A percentile compares a stretch with the other conserved stretches of the same genome.
Conservation (phyloP, 768 basidiomycete species). For the Neoboletus subvelutipes region DNA sequence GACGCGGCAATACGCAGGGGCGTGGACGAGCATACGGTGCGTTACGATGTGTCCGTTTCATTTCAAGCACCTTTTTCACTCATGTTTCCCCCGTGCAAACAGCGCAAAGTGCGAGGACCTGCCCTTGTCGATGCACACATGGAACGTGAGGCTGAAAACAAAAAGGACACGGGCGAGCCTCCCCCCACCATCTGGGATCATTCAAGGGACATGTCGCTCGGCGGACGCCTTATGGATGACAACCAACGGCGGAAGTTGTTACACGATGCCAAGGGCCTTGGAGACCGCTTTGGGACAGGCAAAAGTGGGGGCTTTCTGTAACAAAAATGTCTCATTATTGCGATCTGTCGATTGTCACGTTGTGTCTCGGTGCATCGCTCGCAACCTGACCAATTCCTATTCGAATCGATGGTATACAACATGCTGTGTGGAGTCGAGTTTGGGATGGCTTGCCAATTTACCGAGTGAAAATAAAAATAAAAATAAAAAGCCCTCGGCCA, state of each 20-base stretch:
- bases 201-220: constrained; percentile 82
- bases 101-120: constrained; percentile 51
- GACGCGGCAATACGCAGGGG: constrained; percentile 70
- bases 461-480: too few relatives aligned
- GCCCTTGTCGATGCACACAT: constrained; percentile 57
- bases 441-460: neutral
- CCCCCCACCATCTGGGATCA: constrained; percentile 87
- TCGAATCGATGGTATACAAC: neutral
- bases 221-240: constrained; percentile 90
- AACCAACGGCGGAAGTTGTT: constrained; percentile 73
- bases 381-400: neutral
- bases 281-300: constrained; percentile 79
- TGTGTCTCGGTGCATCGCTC: constrained; percentile 7
- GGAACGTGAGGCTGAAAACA: constrained; percentile 37
- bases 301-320: constrained; percentile 64
- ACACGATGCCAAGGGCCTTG: constrained; percentile 76
- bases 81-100: neutral
- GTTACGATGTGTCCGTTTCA: constrained; percentile 24
- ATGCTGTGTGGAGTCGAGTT: neutral
- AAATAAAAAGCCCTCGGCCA: neutral
- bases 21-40: constrained; percentile 79
- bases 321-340: constrained; percentile 7
- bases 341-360: constrained; percentile 5
- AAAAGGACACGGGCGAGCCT: constrained; percentile 48
- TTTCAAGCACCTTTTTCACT: neutral